Evolutionary conservation across 352 stramenopile genomes (phyloP), one percentile per base, ranked within the genome.

Genomic region (Pythium vanterpoolii): DNA sequence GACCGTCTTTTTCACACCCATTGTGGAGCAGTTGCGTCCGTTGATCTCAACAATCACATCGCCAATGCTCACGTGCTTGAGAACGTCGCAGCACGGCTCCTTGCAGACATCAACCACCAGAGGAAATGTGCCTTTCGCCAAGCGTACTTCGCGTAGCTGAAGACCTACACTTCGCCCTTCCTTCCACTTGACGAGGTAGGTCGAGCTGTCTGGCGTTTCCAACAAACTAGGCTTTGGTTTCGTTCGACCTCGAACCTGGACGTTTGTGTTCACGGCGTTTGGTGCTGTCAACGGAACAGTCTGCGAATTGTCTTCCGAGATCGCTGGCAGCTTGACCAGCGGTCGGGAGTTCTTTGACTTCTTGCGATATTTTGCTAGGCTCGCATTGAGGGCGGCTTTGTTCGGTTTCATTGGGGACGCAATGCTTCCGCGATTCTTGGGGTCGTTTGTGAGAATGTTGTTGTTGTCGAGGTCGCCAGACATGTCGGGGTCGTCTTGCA

Each of bases 11-110:
- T 95, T 95, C 28, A 95, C 86, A 28, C 86, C 83, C 86, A 95
- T 95, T 14, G 80, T 83, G 14, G 86, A 93, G 46, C 83, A 93
- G 52, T 95, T 91, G 60, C 82, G 81, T n/a, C 83, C 83, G 56
- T 95, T 95, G 54, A 95, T 93, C 67, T 95, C 86, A 28, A 95
- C 65, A 46, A 95, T 90, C 51, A 95, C 69, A 52, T 95, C 86
- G 14, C 86, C 86, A 16, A 93, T 68, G 56, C 80, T 90, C 59
- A 95, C 84, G 69, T 93, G 86, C 56, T 87, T 86, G 31, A 95
- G 64, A 47, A 76, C 47, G 55, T 93, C 86, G 57, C 86, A 95
- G 69, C 86, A 95, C 26, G 86, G 67, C 57, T 93, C 77, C 43
- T 91, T 86, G 58, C 86, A 95, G 30, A 95, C 82, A 28, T 91